These are phyloP conservation scores for Fusarium coicis DNA, from an alignment of 2,329 filamentous ascomycete genomes.

Conservation along the genomic window DNA sequence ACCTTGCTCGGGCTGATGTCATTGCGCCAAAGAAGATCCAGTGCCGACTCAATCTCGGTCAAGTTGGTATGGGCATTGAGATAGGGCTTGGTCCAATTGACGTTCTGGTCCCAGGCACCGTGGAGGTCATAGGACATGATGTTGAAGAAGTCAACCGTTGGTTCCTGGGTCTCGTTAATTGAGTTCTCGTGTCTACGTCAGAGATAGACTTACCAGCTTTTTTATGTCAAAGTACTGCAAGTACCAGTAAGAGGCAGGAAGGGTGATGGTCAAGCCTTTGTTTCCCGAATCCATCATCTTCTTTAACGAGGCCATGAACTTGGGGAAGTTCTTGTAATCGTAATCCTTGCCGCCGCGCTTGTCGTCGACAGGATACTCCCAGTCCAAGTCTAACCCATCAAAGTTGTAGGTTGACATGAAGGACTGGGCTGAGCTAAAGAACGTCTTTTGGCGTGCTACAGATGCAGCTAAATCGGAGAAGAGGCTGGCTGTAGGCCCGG, in stretches of 20 bases:
- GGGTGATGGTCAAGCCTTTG: slow-evolving; percentile 49
- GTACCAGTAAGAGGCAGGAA: slow-evolving; percentile 49
- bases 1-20: slow-evolving; percentile 7
- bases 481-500: slow-evolving; percentile 34
- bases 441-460: slow-evolving; percentile 43
- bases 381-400: slow-evolving; percentile 57
- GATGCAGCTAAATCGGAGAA: slow-evolving; percentile 44
- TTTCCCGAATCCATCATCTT: slow-evolving; percentile 47
- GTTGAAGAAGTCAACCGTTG: slow-evolving; percentile 51
- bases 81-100: not conserved
- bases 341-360: no score
- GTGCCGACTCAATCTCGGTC: slow-evolving; percentile 5
- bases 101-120: slow-evolving; percentile 3
- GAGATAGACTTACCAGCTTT: slow-evolving; percentile 46
- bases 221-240: slow-evolving; percentile 50
- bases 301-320: slow-evolving; percentile 37
- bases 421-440: no score
- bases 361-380: no score
- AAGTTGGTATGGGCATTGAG: slow-evolving; percentile 32
- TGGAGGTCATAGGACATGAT: slow-evolving; percentile 45
- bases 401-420: slow-evolving; percentile 37
- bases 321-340: slow-evolving; percentile 53
- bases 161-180: no score
- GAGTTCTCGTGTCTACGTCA: no score
- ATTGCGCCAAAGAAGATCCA: slow-evolving; percentile 26